phyloP scores from a whole-genome alignment of 2,329 filamentous ascomycete genomes.

The Gaeumannomyces tritici region DNA sequence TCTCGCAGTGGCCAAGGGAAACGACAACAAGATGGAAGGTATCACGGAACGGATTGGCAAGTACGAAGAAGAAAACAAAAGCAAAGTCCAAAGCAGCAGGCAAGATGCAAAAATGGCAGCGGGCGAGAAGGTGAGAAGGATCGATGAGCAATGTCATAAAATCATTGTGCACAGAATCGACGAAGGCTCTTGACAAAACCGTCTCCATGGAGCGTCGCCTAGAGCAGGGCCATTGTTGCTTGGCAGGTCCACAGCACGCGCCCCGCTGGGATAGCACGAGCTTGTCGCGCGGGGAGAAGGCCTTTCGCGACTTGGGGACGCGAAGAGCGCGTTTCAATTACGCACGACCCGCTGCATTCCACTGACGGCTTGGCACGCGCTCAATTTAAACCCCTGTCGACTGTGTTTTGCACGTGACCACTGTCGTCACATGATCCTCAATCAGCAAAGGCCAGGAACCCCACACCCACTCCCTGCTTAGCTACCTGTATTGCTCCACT shows the following conservation, averaged over 20 bases:
- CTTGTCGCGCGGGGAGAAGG: background rate
- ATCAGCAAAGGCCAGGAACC: background rate
- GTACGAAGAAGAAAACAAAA: background rate
- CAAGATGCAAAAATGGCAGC: background rate
- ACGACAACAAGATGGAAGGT: background rate
- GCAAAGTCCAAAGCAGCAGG: background rate
- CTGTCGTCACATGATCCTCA: background rate
- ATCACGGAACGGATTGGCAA: background rate
- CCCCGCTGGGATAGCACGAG: background rate
- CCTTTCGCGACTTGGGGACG: background rate
- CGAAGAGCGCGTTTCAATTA: background rate
- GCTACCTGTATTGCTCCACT: too few species aligned
- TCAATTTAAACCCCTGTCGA: background rate
- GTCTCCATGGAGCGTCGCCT: background rate
- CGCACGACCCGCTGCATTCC: background rate
- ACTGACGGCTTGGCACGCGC: background rate
- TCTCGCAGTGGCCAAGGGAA: background rate
- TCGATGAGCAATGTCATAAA: background rate
- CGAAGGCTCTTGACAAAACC: background rate
- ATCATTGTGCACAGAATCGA: background rate
- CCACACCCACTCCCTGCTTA: too few species aligned
- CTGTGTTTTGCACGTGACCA: background rate
- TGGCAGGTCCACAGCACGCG: conserved; percentile 1
- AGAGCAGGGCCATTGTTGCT: background rate
- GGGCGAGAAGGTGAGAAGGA: background rate